Evolutionary conservation across 495 filamentous ascomycete genomes (phyloP).

Genomic region (Hyphodiscus hymeniophilus): DNA sequence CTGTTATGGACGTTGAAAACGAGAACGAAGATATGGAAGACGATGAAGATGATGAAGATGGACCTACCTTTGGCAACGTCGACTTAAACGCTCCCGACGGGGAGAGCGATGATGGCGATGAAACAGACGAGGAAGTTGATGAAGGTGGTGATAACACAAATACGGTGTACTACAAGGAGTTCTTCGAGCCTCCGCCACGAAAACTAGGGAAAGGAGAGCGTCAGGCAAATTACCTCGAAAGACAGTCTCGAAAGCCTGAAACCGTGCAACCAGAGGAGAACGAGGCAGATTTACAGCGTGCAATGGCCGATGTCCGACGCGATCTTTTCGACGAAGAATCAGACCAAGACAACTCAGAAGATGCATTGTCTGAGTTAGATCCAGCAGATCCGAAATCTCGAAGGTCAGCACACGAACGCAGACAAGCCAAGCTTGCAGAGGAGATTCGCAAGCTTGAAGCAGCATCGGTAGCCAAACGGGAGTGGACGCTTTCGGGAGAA

Average conservation of each 20-base stretch:
- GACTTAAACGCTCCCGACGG: conserved; percentile 50
- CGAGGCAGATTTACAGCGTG: conserved; percentile 60
- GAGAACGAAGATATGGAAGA: conserved; percentile 27
- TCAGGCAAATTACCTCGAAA: conserved; percentile 21
- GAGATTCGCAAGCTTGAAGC: conserved; percentile 88
- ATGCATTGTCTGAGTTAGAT: conserved; percentile 46
- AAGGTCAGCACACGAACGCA: conserved; percentile 75
- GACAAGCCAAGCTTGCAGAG: conserved; percentile 73
- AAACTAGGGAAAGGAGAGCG: conserved; percentile 49
- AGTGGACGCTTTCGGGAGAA: conserved; percentile 89
- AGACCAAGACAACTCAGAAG: conserved; percentile 45
- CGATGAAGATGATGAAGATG: conserved; percentile 59
- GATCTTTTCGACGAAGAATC: conserved; percentile 85
- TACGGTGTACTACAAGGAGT: conserved; percentile 78
- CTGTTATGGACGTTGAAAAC: conserved; percentile 16
- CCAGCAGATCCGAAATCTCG: conserved; percentile 46
- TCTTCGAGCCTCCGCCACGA: conserved; percentile 76
- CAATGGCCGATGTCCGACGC: conserved; percentile 83
- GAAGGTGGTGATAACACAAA: conserved; percentile 59
- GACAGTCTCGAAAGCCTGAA: conserved; percentile 28
- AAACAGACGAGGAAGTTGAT: conserved; percentile 43
- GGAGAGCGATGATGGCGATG: conserved; percentile 42
- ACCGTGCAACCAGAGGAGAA: conserved; percentile 32
- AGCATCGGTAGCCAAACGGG: conserved; percentile 80
- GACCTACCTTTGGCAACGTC: conserved; percentile 68